phyloP scores from a whole-genome alignment of 305 asterid genomes.

The Rubia peregrina region DNA sequence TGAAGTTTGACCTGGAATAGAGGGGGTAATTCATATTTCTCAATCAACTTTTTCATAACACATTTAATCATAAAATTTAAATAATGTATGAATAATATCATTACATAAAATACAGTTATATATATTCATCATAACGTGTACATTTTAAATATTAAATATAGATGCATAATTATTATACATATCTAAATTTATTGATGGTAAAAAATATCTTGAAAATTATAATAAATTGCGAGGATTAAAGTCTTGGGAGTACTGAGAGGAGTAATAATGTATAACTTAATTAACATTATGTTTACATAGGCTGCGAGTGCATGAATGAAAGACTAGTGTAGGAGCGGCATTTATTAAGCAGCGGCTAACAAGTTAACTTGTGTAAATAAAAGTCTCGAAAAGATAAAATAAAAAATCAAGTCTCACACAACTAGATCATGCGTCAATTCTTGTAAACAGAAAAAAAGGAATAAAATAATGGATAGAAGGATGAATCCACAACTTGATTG shows the following conservation, averaged over 20 bases:
- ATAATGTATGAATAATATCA: too few relatives aligned
- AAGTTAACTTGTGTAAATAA: neutral
- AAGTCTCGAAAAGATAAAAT: neutral
- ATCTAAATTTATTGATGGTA: too few relatives aligned
- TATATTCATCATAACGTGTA: too few relatives aligned
- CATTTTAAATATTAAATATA: too few relatives aligned
- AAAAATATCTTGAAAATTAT: too few relatives aligned
- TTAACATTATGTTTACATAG: neutral
- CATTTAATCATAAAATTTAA: too few relatives aligned
- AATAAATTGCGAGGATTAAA: too few relatives aligned
- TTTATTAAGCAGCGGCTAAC: neutral
- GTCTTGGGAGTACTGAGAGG: neutral
- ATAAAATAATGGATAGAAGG: neutral
- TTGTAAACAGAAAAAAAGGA: neutral
- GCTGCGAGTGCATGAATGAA: neutral
- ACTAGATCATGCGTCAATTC: constrained; percentile 4
- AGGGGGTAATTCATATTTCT: too few relatives aligned
- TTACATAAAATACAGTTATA: too few relatives aligned
- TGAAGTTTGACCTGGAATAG: too few relatives aligned
- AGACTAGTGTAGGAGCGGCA: neutral
- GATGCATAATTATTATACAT: too few relatives aligned
- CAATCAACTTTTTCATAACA: too few relatives aligned
- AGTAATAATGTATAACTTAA: neutral
- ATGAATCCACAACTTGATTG: neutral
- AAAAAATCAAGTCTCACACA: neutral